Evolutionary conservation across 164 flowering plant genomes (phyloP), one percentile per base, ranked within the genome.

Genomic region (Macadamia integrifolia): DNA sequence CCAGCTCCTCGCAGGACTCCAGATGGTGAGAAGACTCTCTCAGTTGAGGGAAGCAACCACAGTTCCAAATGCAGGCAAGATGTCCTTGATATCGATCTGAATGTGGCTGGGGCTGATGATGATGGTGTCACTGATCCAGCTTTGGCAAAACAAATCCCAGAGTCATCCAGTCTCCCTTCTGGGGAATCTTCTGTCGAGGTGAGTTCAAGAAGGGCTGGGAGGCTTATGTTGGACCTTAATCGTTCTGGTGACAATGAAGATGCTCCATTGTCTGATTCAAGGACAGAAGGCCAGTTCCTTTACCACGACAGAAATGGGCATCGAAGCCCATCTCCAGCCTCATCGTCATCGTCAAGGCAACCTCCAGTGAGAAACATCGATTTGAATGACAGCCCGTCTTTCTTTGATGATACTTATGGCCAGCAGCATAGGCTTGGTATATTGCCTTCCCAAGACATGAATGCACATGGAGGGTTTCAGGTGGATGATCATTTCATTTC

Each of bases 271-370:
- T 73, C 80, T 10, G 82, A 80, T 75, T 69, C 76, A 74, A 82
- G 79, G 53, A 71, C 69, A 67, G 86, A 78, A 53, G 75, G 80
- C 49, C 71, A 32, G 40, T 57, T 76, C 52, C 69, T 71, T 52
- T 64, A 50, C 62, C 72, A 49, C 32, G 59, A 61, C 28, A 78
- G 72, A 55, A 83, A 82, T 79, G 80, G 86, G 40, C 77, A 68
- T 49, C 82, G 60, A 17, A 80, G 80, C 58, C 85, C 84, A 61
- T 86, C 93, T 14, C 89, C 91, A 56, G 83, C 86, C 13, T 87
- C 90, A 0, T 90, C 91, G 2, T 89, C 96, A 23, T 87, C 96
- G 9, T 76, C 89, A 18, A 77, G 79, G 82, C 90, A 81, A 67
- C 82, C 86, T 53, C 64, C 82, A 6, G 55, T 82, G 78, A 82